Base-by-base conservation (phyloP, 805 yeast species). In the Starmerella asiatica region DNA sequence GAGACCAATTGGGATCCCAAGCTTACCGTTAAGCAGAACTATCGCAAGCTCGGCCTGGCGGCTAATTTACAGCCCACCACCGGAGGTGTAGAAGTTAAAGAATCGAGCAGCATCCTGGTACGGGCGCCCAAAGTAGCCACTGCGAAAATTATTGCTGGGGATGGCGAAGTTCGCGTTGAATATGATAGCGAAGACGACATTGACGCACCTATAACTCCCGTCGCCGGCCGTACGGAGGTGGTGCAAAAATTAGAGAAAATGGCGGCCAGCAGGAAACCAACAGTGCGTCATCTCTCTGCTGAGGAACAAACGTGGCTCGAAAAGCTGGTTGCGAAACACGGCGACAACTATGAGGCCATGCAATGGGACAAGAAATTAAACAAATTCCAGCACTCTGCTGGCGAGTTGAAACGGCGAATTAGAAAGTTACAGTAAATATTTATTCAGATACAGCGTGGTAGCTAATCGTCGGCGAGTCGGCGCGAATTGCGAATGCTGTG, bases 1-100 rank as follows among this genome's bases (percentile, higher is more conserved):
- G 93, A 84, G 4, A 81, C 75, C 26, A 71, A 85, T 58, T 91
- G 98, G 98, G 94, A 91, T 60, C 71, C 75, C 43, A 70, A 71
- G 11, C 66, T 78, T 41, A 86, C 97, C 0, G 63, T 86, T 44
- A 69, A 75, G 38, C 97, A 91, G 57, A 91, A 91, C 59, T 88
- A 91, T 62, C 76, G 77, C 51, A 73, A 67, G 47, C 62, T 91
- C 21, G 98, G 98, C 3, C 65, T 91, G 38, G 65, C 74, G 28
- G 68, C 80, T 9, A 73, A 75, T 49, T 59, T 86, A 28, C 79
- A 79, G 20, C 63, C 60, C 15, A 66, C 74, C 1, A 75, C 93
- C 1, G 97, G 96, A 44, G 96, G 96, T 35, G 62, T 60, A n/a
- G 93, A 83, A 54, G 70, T 70, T 40, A 65, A 30, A 7, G 33